Conservation (phyloP, 805 yeast species). For the Starmerella stigmatis region DNA sequence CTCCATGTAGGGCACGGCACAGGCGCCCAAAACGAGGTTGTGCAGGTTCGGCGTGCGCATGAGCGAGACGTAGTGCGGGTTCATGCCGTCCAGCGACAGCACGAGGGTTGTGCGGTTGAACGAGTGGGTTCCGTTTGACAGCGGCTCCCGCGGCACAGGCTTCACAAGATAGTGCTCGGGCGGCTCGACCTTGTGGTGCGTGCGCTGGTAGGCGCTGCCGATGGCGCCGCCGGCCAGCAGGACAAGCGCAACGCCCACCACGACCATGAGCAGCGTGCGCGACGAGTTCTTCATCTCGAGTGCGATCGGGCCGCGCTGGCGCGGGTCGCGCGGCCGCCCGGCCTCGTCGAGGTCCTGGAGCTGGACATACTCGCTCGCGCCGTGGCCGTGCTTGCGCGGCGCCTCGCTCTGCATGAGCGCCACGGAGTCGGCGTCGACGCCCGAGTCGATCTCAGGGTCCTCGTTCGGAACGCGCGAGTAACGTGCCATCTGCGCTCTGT, state of each 20-base stretch:
- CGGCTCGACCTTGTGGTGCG: neutral
- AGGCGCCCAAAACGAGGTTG: constrained; percentile 43
- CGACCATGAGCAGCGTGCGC: constrained; percentile 5
- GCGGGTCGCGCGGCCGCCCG: constrained; percentile 10
- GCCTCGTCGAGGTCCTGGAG: constrained; percentile 22
- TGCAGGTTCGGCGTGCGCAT: constrained; percentile 63
- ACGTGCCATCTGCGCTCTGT: constrained; percentile 5
- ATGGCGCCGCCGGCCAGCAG: constrained; percentile 10
- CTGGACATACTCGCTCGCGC: constrained; percentile 19
- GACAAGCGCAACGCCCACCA: constrained; percentile 10
- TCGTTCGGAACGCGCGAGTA: constrained; percentile 9
- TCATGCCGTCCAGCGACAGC: constrained; percentile 79
- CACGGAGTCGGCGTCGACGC: constrained; percentile 22
- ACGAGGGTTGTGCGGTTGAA: constrained; percentile 73
- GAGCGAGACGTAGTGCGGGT: constrained; percentile 70
- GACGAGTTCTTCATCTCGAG: constrained; percentile 2
- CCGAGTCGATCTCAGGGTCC: constrained; percentile 9
- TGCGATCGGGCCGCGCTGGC: neutral
- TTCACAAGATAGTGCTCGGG: constrained; percentile 3
- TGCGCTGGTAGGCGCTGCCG: neutral
- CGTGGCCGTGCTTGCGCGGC: constrained; percentile 16
- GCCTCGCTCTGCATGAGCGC: constrained; percentile 21
- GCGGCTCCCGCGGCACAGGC: constrained; percentile 9
- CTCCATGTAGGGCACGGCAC: constrained; percentile 64
- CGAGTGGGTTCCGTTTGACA: constrained; percentile 51